Evolutionary conservation across 2,329 filamentous ascomycete genomes (phyloP), one percentile per base, ranked within the genome.

Genomic region (Aspergillus sergii): DNA sequence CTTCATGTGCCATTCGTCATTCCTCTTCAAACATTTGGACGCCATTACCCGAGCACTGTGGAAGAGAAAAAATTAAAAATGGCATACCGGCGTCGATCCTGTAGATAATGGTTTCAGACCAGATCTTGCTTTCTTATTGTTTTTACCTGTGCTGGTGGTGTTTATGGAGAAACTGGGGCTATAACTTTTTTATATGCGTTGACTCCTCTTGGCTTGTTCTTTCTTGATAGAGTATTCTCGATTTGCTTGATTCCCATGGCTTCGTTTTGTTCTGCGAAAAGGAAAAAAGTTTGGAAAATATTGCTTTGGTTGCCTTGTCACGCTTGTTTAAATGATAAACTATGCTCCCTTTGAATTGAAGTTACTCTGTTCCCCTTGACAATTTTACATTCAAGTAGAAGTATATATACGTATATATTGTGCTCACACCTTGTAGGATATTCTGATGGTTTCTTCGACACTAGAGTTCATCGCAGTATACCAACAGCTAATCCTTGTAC

Each of bases 221-320:
- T 62, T 68, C 66, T 67, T 71, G 66, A 75, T 74, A 75, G 69
- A 72, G 19, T 41, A 16, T 59, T 60, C 64, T 57, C 63, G 16
- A 21, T 58, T 61, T 63, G 67, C 46, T 58, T 63, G 64, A 67
- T 71, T 64, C 61, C 66, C 64, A 65, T 64, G 53, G 62, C 58
- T 53, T 26, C 56, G 62, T 36, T 39, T 53, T 57, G 19, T 50
- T 63, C 19, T 56, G 21, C 50, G 32, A 34, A 66, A 61, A 67
- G 58, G 57, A 58, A 41, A 65, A 67, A 67, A 65, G 53, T 60
- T 65, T 48, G 50, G 57, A 56, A 63, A 63, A 57, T 56, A 60
- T 41, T 36, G 51, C 30, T 34, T 34, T 34, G 51, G 19, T 26
- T 39, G 11, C 12, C 6, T 9, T 19, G 48, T 51, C 21, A 26